These are phyloP conservation scores for Hibiscus syriacus DNA, from an alignment of 345 rosid genomes.

Conservation along the genomic window DNA sequence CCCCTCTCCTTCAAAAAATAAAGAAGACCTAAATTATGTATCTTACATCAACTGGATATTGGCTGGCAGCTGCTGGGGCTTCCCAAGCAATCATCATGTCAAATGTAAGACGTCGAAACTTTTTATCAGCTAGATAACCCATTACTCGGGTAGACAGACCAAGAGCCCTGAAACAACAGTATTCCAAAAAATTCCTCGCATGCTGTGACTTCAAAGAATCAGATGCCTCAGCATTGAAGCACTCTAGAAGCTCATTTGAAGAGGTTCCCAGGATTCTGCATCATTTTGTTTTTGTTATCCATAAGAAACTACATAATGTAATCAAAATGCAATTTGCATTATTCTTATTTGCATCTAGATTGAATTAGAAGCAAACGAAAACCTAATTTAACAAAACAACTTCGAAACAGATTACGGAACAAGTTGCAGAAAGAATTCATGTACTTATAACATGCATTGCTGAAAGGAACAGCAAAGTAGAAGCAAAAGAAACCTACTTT, in stretches of 20 bases:
- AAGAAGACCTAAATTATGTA: background rate
- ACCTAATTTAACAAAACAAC: background rate
- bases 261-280: slow-evolving; percentile 73
- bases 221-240: slow-evolving; percentile 69
- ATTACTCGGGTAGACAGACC: slow-evolving; percentile 51
- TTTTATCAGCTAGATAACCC: slow-evolving; percentile 74
- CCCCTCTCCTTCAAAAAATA: background rate
- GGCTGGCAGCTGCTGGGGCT: slow-evolving; percentile 62
- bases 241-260: slow-evolving; percentile 53
- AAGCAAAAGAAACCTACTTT: slow-evolving; percentile 48
- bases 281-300: slow-evolving; percentile 11
- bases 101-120: slow-evolving; percentile 70
- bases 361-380: background rate
- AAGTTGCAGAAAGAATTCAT: background rate
- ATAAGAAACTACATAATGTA: slow-evolving; percentile 12
- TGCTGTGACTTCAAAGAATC: slow-evolving; percentile 58
- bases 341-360: background rate
- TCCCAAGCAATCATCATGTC: slow-evolving; percentile 99
- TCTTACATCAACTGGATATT: slow-evolving; percentile 50
- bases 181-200: slow-evolving; percentile 88
- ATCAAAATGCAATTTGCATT: background rate
- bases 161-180: slow-evolving; percentile 85
- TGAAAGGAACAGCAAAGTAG: background rate
- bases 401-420: slow-evolving; percentile 3
- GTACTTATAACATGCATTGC: background rate